These are phyloP conservation scores for Penicillium turbatum DNA, from an alignment of 495 filamentous ascomycete species.

Conservation along the genomic window DNA sequence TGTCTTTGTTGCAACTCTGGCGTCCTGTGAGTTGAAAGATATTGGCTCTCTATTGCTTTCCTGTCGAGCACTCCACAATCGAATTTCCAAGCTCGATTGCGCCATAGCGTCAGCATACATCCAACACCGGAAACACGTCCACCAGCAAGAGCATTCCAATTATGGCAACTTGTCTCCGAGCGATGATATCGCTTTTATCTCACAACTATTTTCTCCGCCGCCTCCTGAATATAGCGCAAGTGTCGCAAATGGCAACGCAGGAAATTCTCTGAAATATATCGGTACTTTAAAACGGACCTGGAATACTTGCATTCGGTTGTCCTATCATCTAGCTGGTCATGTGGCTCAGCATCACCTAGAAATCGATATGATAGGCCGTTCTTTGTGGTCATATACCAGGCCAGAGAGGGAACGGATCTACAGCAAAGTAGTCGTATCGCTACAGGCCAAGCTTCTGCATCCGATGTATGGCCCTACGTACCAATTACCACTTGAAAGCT, in stretches of 20 bases:
- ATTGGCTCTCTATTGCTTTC: conserved; percentile 21
- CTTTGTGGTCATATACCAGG: conserved; percentile 24
- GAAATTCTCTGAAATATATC: conserved; percentile 30
- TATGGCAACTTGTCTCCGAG: conserved; percentile 13
- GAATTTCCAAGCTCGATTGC: conserved; percentile 19
- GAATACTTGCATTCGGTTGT: conserved; percentile 28
- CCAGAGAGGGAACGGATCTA: conserved; percentile 28
- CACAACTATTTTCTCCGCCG: conserved; percentile 27
- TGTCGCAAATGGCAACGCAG: conserved; percentile 16
- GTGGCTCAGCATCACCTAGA: conserved; percentile 25
- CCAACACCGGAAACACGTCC: conserved; percentile 8
- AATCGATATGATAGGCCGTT: conserved; percentile 15
- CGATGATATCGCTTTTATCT: conserved; percentile 30
- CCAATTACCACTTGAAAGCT: not conserved
- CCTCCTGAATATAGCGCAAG: conserved; percentile 25
- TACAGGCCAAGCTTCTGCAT: conserved; percentile 24
- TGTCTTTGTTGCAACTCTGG: conserved; percentile 19
- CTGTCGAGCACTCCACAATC: conserved; percentile 22
- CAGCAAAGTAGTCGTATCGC: conserved; percentile 21
- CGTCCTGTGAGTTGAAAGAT: conserved; percentile 21
- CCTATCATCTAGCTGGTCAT: conserved; percentile 27
- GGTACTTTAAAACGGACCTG: conserved; percentile 27
- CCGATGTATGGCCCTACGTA: conserved; percentile 17
- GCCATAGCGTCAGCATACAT: conserved; percentile 26
- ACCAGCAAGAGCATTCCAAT: not conserved